These are phyloP conservation scores for Fusarium denticulatum DNA, from an alignment of 2,329 filamentous ascomycete species.

Conservation along the genomic window DNA sequence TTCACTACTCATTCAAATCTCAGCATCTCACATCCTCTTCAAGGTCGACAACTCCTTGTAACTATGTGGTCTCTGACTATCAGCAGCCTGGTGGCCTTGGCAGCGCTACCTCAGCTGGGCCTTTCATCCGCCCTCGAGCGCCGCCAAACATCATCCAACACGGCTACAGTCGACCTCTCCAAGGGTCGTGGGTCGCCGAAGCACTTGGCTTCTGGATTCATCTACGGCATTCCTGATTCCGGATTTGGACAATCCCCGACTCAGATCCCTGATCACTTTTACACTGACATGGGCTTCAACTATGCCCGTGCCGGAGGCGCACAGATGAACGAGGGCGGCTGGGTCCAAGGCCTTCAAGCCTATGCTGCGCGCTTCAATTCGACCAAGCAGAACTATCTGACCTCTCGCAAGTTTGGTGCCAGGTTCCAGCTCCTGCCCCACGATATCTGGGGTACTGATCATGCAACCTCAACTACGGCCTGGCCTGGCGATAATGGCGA, in stretches of 20 bases:
- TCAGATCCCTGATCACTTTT: slow-evolving; percentile 5
- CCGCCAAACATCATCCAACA: not conserved
- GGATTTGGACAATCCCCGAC: not conserved
- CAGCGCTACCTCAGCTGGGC: not conserved
- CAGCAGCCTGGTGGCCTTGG: not conserved
- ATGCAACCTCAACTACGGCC: not conserved
- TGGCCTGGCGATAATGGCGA: slow-evolving; percentile 5
- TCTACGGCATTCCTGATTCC: slow-evolving; percentile 3
- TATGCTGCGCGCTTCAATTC: not conserved
- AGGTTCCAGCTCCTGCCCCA: not conserved
- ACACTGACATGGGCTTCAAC: not conserved
- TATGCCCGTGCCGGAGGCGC: slow-evolving; percentile 2
- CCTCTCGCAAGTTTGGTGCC: not conserved
- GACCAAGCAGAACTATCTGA: not conserved
- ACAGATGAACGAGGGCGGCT: not conserved
- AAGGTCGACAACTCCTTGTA: not conserved
- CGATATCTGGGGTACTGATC: slow-evolving; percentile 1
- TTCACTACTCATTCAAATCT: not conserved
- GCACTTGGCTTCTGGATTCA: not conserved
- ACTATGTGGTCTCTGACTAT: not conserved
- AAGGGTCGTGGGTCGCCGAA: not conserved
- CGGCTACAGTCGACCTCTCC: not conserved
- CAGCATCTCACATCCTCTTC: not conserved
- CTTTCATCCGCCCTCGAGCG: not conserved
- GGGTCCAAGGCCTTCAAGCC: not conserved